phyloP scores from a whole-genome alignment of 805 yeast genomes.

The Wickerhamiella galacta region DNA sequence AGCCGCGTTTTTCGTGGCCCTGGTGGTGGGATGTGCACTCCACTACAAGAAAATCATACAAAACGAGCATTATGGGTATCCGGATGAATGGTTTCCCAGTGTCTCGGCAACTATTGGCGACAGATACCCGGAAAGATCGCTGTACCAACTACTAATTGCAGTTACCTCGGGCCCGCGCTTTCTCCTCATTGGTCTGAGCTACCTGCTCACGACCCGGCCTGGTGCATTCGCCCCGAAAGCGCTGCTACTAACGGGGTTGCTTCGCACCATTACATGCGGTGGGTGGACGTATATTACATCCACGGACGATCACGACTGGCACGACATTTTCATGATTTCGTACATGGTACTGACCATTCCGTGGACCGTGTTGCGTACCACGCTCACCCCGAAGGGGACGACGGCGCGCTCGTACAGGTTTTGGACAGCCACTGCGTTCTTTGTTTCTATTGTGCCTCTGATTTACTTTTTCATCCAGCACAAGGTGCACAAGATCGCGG shows the following conservation, averaged over 20 bases:
- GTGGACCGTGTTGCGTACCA: constrained; percentile 57
- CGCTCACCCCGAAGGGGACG: constrained; percentile 33
- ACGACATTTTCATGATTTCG: constrained; percentile 86
- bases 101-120: constrained; percentile 97
- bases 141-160: constrained; percentile 84
- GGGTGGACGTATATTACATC: constrained; percentile 98
- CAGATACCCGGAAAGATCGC: constrained; percentile 84
- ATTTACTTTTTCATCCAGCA: constrained; percentile 84
- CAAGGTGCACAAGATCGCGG: constrained; percentile 69
- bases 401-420: constrained; percentile 31
- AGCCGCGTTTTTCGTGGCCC: constrained; percentile 60
- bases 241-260: constrained; percentile 38
- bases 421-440: constrained; percentile 42
- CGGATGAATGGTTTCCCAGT: constrained; percentile 97
- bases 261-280: constrained; percentile 92
- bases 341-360: constrained; percentile 83
- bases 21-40: constrained; percentile 52
- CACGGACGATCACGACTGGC: constrained; percentile 92
- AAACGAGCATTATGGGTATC: constrained; percentile 77
- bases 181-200: constrained; percentile 37
- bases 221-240: constrained; percentile 24
- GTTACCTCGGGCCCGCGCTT: constrained; percentile 88
- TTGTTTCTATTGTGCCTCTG: constrained; percentile 60
- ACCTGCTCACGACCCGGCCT: constrained; percentile 23
- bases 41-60: constrained; percentile 81